Evolutionary conservation across 108 stramenopile species (phyloP), one percentile per base, ranked within the genome.

Genomic region (Epithemia pelagica): DNA sequence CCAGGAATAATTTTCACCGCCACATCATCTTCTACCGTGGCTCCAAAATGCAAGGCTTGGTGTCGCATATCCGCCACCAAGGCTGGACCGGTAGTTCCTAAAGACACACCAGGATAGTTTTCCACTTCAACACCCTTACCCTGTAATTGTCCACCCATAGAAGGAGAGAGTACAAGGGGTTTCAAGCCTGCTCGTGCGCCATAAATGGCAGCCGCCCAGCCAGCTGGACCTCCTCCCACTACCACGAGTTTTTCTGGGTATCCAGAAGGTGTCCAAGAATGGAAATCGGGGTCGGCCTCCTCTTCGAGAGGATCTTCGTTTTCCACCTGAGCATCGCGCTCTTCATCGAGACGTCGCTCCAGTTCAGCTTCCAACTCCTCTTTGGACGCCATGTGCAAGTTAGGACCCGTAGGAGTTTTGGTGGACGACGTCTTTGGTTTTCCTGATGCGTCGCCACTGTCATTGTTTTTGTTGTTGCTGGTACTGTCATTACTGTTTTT

Each of bases 41-140:
- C 83, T 19, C 95, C 95, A 75, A 86, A 96, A 28, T 74, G 61
- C 5, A 79, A 78, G 2, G 95, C 95, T 67, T 96, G 95, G 52
- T 80, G 61, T 23, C 92, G 81, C 95, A 96, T 96, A 51, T 77
- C 32, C 27, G 81, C 69, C 24, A 96, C 81, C 18, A 96, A 82
- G 20, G 77, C 89, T 2, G 95, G 95, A 23, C 95, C 95, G 0
- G 95, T 96, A 0, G 85, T 77, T 15, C 53, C 65, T n/a, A 63
- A 2, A 30, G 70, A 63, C 33, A 96, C 57, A 21, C 89, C 96
- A 18, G 95, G 95, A 69, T 96, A 97, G 69, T 98, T 96, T 70
- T 96, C 96, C 19, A 98, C 94, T 68, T 90, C 88, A 0, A 95
- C 94, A 59, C 94, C 94, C 76, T 95, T 96, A 10, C 94, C 96